phyloP scores from a whole-genome alignment of 2,329 filamentous ascomycete species.

The Neofusicoccum laricinum region DNA sequence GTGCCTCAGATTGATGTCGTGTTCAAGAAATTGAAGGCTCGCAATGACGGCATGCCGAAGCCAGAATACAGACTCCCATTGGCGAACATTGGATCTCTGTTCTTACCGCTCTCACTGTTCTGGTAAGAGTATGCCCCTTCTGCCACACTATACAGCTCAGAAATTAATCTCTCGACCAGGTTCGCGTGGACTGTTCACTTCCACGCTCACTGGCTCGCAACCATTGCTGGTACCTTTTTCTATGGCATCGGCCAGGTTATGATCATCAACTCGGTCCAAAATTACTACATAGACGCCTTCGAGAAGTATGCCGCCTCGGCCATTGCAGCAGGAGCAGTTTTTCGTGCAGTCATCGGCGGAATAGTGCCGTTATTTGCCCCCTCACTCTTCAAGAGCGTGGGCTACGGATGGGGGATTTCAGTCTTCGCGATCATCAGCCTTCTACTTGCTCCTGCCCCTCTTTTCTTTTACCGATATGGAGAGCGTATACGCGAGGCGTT shows the following conservation, averaged over 20 bases:
- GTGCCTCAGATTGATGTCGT: conserved; percentile 48
- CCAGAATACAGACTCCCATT: conserved; percentile 47
- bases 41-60: conserved; percentile 38
- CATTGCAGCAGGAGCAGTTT: conserved; percentile 50
- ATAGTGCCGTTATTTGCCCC: conserved; percentile 48
- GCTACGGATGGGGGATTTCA: conserved; percentile 51
- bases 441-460: conserved; percentile 47
- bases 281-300: conserved; percentile 55
- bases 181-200: conserved; percentile 45
- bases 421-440: conserved; percentile 47
- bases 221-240: conserved; percentile 44
- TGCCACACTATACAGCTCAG: too few relatives aligned
- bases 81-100: conserved; percentile 44
- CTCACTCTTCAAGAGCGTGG: conserved; percentile 41
- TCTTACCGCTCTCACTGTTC: conserved; percentile 44
- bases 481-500: conserved; percentile 46
- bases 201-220: conserved; percentile 41
- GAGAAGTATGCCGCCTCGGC: conserved; percentile 50
- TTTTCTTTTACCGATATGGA: conserved; percentile 50
- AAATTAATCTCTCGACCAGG: conserved; percentile 14
- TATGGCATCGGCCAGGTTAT: conserved; percentile 54
- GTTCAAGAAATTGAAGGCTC: conserved; percentile 43
- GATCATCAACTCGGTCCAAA: conserved; percentile 53
- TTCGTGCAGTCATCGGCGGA: conserved; percentile 46
- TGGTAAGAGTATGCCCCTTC: conserved; percentile 27